Conservation (phyloP, 306 rosid genomes). For the Pyrus bretschneideri region DNA sequence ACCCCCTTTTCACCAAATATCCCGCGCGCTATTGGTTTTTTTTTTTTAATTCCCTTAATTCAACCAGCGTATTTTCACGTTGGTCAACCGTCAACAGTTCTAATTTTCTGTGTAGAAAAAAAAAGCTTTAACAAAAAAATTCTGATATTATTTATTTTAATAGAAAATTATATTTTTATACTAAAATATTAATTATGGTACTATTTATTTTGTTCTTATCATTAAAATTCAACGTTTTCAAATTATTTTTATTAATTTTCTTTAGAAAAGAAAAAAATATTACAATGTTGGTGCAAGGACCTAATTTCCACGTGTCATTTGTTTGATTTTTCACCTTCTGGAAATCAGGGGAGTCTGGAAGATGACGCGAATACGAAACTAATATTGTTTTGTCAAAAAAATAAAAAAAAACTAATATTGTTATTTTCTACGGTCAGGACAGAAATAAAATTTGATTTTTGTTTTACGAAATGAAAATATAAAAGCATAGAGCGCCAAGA, state of each 20-base stretch:
- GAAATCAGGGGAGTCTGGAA: too few species aligned
- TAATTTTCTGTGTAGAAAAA: neutral
- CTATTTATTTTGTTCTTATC: too few species aligned
- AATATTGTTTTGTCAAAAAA: too few species aligned
- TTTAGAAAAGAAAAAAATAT: neutral
- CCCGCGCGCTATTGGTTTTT: neutral
- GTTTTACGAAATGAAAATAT: neutral
- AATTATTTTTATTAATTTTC: too few species aligned
- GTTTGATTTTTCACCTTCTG: neutral
- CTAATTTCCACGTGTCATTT: neutral
- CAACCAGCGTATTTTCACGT: neutral
- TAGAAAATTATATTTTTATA: accelerated
- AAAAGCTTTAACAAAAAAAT: accelerated
- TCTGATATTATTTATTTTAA: accelerated
- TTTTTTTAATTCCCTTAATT: neutral
- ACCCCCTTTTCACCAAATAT: neutral
- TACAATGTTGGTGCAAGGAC: too few species aligned
- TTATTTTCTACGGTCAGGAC: neutral
- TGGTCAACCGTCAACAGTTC: neutral
- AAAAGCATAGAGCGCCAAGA: neutral
- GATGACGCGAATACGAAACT: too few species aligned
- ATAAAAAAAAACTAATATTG: neutral
- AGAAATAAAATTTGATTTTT: neutral
- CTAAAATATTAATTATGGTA: accelerated
- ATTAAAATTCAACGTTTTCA: too few species aligned